A percentile compares a stretch with the other conserved stretches of the same genome.
These are phyloP conservation scores for Mycena capillaripes DNA, from an alignment of 768 basidiomycete species.

Conservation along the genomic window DNA sequence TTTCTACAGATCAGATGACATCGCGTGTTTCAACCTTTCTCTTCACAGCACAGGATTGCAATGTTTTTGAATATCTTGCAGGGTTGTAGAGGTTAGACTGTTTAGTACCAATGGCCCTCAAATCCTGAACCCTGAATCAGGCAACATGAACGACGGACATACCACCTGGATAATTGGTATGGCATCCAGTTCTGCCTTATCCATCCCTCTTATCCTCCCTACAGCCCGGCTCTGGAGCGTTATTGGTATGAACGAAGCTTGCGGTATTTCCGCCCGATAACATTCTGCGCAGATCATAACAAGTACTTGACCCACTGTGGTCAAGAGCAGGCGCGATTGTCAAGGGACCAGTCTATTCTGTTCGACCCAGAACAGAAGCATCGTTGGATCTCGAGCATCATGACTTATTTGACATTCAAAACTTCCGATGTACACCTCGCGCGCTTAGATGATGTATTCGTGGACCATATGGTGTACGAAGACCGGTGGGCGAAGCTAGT, in stretches of 20 bases:
- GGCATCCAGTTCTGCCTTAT: slow-evolving; percentile 10
- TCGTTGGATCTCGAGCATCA: slow-evolving; percentile 46
- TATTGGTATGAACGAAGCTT: slow-evolving; percentile 54
- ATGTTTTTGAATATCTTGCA: slow-evolving; percentile 63
- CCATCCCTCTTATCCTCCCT: background rate
- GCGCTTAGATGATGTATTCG: slow-evolving; percentile 62
- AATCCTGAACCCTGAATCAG: slow-evolving; percentile 30
- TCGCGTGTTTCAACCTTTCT: slow-evolving; percentile 72
- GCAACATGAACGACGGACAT: slow-evolving; percentile 56
- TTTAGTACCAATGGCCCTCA: too few species aligned
- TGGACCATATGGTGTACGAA: slow-evolving; percentile 68
- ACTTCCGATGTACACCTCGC: slow-evolving; percentile 56
- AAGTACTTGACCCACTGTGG: slow-evolving; percentile 71
- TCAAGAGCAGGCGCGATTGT: slow-evolving; percentile 66
- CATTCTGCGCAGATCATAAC: slow-evolving; percentile 55
- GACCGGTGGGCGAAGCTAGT: slow-evolving; percentile 68
- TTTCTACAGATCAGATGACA: slow-evolving; percentile 67
- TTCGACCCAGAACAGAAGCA: slow-evolving; percentile 49
- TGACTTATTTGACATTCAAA: slow-evolving; percentile 59
- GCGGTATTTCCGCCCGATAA: background rate
- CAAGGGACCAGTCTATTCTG: slow-evolving; percentile 64
- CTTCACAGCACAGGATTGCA: slow-evolving; percentile 61
- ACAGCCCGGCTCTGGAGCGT: slow-evolving; percentile 64
- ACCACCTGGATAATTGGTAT: slow-evolving; percentile 59
- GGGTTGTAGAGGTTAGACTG: slow-evolving; percentile 50